Conservation (phyloP, 1,139 yeast species). For the Lodderomyces theae region DNA sequence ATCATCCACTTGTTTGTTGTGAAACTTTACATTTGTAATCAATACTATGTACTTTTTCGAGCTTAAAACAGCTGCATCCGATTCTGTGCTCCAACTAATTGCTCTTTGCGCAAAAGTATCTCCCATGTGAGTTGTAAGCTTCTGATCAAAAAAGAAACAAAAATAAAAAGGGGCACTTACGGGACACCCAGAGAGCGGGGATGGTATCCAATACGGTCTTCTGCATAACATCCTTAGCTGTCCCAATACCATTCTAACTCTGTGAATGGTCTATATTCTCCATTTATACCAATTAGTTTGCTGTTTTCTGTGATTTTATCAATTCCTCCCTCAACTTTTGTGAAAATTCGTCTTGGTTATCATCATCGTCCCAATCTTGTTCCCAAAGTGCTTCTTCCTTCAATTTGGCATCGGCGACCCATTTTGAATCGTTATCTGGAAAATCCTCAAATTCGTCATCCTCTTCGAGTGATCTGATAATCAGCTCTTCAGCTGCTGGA, state of each 20-base stretch:
- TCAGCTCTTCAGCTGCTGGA: conserved; percentile 31
- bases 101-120: too few relatives aligned
- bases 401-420: conserved; percentile 47
- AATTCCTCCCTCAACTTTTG: conserved; percentile 57
- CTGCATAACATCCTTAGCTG: too few relatives aligned
- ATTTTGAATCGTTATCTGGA: conserved; percentile 76
- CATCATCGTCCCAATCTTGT: conserved; percentile 95
- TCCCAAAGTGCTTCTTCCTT: conserved; percentile 68
- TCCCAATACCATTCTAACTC: too few relatives aligned
- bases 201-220: too few relatives aligned
- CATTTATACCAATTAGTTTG: not conserved
- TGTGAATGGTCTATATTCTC: too few relatives aligned
- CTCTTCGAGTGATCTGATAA: conserved; percentile 70
- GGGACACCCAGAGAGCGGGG: too few relatives aligned
- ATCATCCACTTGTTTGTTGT: too few relatives aligned
- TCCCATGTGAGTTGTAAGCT: too few relatives aligned
- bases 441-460: conserved; percentile 96
- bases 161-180: too few relatives aligned
- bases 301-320: conserved; percentile 15
- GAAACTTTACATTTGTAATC: too few relatives aligned
- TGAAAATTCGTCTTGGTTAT: conserved; percentile 82
- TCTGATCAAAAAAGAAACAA: too few relatives aligned
- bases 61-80: not conserved
- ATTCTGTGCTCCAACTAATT: too few relatives aligned
- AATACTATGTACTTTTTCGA: not conserved